Evolutionary conservation across 164 flowering plant species (phyloP), one percentile per base, ranked within the genome.

Genomic region (Liquidambar formosana): DNA sequence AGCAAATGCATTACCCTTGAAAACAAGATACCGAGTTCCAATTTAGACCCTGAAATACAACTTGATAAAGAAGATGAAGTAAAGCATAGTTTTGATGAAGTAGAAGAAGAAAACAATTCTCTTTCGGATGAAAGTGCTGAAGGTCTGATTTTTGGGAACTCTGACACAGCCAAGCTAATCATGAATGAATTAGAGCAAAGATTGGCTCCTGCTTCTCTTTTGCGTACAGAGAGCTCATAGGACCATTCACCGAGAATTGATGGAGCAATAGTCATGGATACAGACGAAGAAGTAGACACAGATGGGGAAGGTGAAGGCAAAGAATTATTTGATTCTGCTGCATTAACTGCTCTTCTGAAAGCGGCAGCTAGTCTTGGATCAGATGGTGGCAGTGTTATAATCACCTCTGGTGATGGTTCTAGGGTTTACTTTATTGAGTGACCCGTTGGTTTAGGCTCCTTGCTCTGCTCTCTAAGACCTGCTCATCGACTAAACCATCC

Each of bases 401-500:
- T 89, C 54, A 79, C 91, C 15, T 78, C 97, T 51, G 75, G 81
- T 52, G 96, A 92, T 73, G 95, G 91, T 21, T 81, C 98, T 3
- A 79, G 85, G 80, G 83, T 94, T 69, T 92, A 92, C 84, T 83
- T 93, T 44, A 79, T 86, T 19, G 97, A 92, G 71, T 91, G 90
- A 16, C 98, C 98, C 47, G 97, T 93, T 57, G 98, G 98, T 47
- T 75, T 94, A 78, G 97, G 97, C 26, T 81, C 96, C 52, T 86
- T 93, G 14, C 77, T 80, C 28, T 80, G 82, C 28, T 74, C 96
- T 46, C 67, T 84, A 43, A 87, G 82, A 64, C 88, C 92, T 61
- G 83, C 88, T 66, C 49, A 93, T 13, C 80, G 87, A 43, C 64
- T 87, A 33, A 82, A 64, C 61, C 89, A 80, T 10, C 71, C 92